Percentiles rank a stretch among this genome's conserved stretches.
These are phyloP conservation scores for Beauveria scarabaeidicola DNA, from an alignment of 2,329 filamentous ascomycete species.

Conservation along the genomic window DNA sequence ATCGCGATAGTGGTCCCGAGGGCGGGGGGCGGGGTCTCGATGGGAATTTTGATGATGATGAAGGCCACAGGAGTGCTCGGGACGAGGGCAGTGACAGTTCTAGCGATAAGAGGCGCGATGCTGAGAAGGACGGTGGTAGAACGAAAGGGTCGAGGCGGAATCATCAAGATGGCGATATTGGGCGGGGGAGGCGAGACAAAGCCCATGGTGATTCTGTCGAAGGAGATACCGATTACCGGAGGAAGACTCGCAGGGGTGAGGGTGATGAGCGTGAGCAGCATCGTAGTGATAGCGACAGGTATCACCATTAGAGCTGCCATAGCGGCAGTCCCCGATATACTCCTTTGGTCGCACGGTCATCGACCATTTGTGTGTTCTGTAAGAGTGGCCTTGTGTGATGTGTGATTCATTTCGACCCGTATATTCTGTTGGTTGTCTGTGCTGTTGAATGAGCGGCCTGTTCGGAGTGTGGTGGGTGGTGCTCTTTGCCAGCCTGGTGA, in stretches of 20 bases:
- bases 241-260: conserved; percentile 15
- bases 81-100: not conserved
- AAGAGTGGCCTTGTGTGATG: no score
- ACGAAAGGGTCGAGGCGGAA: not conserved
- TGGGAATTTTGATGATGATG: not conserved
- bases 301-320: not conserved
- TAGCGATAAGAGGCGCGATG: not conserved
- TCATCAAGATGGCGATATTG: not conserved
- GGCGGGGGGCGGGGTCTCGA: conserved; percentile 12
- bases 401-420: no score
- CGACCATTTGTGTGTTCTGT: not conserved
- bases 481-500: no score
- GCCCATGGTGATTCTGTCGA: not conserved
- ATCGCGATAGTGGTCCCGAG: conserved; percentile 19
- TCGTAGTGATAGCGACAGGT: conserved; percentile 16
- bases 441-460: no score
- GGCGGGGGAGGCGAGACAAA: not conserved
- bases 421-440: no score
- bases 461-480: no score
- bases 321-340: not conserved
- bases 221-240: conserved; percentile 19
- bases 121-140: not conserved
- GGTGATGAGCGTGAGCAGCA: conserved; percentile 19
- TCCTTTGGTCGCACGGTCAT: not conserved
- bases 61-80: not conserved